Conservation (phyloP, 768 basidiomycete species). For the Phlebiopsis gigantea region DNA sequence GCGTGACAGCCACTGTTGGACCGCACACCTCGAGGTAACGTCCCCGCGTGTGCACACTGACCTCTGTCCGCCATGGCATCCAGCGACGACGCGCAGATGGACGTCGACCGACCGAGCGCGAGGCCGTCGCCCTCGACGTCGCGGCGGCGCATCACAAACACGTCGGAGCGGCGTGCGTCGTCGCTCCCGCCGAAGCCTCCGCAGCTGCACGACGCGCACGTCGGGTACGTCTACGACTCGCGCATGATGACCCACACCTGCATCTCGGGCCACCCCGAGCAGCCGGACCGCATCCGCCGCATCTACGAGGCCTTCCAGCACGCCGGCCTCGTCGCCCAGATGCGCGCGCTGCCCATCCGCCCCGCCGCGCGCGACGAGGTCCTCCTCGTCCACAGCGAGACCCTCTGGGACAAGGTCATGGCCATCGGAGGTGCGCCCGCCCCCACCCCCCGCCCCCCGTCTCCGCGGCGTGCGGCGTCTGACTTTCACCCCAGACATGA, state of each 20-base stretch:
- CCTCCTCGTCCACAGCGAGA: slow-evolving; percentile 83
- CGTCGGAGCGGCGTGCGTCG: slow-evolving; percentile 6
- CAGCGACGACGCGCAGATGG: not conserved
- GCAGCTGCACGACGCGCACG: slow-evolving; percentile 23
- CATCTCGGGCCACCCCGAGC: slow-evolving; percentile 70
- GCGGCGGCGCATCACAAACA: not conserved
- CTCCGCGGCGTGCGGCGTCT: not conserved
- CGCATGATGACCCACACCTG: slow-evolving; percentile 85
- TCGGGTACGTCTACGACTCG: slow-evolving; percentile 83
- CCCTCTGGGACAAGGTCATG: slow-evolving; percentile 88
- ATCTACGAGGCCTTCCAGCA: slow-evolving; percentile 67
- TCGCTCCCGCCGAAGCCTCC: slow-evolving; percentile 12
- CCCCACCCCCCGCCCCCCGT: too few species aligned
- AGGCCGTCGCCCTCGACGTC: not conserved
- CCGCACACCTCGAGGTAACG: not conserved
- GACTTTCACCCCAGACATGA: slow-evolving; percentile 61
- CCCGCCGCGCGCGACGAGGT: slow-evolving; percentile 74
- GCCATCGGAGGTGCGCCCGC: slow-evolving; percentile 66
- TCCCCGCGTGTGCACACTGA: not conserved
- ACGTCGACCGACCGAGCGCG: not conserved
- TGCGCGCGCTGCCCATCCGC: slow-evolving; percentile 76
- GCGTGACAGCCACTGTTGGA: not conserved
- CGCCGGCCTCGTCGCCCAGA: slow-evolving; percentile 55
- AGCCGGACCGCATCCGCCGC: slow-evolving; percentile 67
- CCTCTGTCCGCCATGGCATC: not conserved